Evolutionary conservation across 257 asterid genomes (phyloP), one percentile per base, ranked within the genome.

Genomic region (Handroanthus guayacan): DNA sequence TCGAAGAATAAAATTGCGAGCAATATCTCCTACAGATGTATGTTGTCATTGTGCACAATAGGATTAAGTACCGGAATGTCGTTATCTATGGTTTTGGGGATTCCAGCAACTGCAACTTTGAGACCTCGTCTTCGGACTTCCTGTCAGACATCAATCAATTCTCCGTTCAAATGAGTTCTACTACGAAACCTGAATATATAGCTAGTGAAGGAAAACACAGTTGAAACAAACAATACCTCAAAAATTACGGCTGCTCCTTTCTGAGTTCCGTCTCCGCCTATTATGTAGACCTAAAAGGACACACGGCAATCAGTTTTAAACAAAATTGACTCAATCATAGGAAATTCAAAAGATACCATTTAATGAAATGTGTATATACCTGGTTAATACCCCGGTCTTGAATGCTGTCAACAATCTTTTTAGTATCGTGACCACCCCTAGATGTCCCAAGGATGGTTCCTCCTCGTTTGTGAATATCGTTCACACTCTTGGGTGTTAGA

Each of bases 231-330:
- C 60, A 67, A 64, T 87, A 94, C 98, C 97, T 94, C 99, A 65
- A 83, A 94, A 71, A 94, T 94, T 12, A 84, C 95, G 1, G 93
- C 91, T 55, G 97, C 97, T 34, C 99, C 99, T 82, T 83, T 94
- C 80, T 90, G 97, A 57, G 99, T 94, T 55, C 98, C 98, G 75
- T 92, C 97, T 55, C 98, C 98, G 65, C 98, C 98, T 63, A 94
- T 88, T 75, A 94, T 89, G 76, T 92, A 94, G 52, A 94, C 97
- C 98, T 94, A 61, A 69, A 68, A 43, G 9, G 25, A 78, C 9
- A 68, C 18, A 25, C n/a, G 3, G 13, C 41, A 44, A 72, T 12
- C 47, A 50, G 54, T 36, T 16, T 56, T 57, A 5, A 62, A 67
- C 2, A 64, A 13, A 7, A 20, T 39, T 13, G 7, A 37, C 4